A percentile compares a stretch with the other conserved stretches of the same genome.
Evolutionary conservation across 176 grass and related monocot species (phyloP).

Genomic region (Juncus effusus): DNA sequence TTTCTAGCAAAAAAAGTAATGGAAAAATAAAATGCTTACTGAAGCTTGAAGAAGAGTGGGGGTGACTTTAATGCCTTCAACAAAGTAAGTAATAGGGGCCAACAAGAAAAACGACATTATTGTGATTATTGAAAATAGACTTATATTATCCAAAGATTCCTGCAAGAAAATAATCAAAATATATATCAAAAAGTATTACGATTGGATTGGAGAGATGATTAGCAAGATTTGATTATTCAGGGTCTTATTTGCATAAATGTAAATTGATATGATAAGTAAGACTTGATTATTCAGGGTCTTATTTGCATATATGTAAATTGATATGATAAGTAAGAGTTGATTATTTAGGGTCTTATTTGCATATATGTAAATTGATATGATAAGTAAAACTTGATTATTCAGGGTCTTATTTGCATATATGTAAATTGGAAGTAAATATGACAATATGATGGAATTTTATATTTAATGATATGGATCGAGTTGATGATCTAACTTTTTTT

Average conservation of each 20-base stretch:
- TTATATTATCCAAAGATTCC: conserved; percentile 86
- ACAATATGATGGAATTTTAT: too few species aligned
- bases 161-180: conserved; percentile 20
- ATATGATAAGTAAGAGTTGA: conserved; percentile 2
- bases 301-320: background rate
- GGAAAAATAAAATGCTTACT: conserved; percentile 37
- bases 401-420: conserved; percentile 1
- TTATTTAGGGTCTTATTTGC: conserved; percentile 3
- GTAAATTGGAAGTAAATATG: background rate
- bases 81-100: conserved; percentile 64
- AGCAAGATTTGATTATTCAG: background rate
- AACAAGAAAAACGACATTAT: conserved; percentile 95
- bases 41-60: conserved; percentile 66
- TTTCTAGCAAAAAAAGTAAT: conserved; percentile 1
- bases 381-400: background rate
- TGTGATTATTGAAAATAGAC: conserved; percentile 91
- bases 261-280: background rate
- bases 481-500: too few species aligned
- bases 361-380: background rate
- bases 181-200: background rate
- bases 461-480: too few species aligned
- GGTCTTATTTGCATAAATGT: background rate
- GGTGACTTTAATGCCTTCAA: conserved; percentile 76
- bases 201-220: conserved; percentile 15
- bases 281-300: conserved; percentile 1